Percentiles rank a stretch among this genome's conserved stretches.
phyloP scores from a whole-genome alignment of 2,329 filamentous ascomycete species.

The Zymoseptoria passerinii region DNA sequence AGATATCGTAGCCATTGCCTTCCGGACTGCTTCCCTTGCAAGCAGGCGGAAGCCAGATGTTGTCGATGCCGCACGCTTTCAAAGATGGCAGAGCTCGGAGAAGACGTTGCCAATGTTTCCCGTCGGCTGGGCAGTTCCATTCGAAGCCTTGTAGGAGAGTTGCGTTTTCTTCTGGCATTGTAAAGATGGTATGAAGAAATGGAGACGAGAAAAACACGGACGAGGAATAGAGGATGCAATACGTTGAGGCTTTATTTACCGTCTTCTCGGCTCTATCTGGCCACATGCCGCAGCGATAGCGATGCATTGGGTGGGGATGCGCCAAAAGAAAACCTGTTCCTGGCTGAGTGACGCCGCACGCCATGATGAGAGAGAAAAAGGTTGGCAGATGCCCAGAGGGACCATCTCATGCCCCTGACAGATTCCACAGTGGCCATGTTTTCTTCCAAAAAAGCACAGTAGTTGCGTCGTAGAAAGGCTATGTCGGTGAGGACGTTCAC shows the following conservation, averaged over 20 bases:
- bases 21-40: conserved; percentile 53
- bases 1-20: conserved; percentile 53
- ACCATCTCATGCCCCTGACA: not conserved
- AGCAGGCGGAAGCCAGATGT: conserved; percentile 60
- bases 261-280: not conserved
- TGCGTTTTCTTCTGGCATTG: conserved; percentile 22
- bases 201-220: not conserved
- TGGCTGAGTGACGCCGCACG: not conserved
- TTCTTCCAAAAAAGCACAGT: not conserved
- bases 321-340: not conserved
- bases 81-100: conserved; percentile 45
- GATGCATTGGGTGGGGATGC: not conserved
- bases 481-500: not conserved
- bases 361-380: not conserved
- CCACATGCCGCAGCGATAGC: not conserved
- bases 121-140: conserved; percentile 59
- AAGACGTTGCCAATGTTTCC: conserved; percentile 55
- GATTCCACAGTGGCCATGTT: not conserved
- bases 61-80: conserved; percentile 52
- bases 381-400: not conserved
- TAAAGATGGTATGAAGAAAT: not conserved
- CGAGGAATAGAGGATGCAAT: not conserved
- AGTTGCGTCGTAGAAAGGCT: not conserved
- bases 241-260: not conserved
- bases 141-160: conserved; percentile 63